Evolutionary conservation across 1,284 basidiomycete species (phyloP).

Genomic region (Singerocomus inundabilis): DNA sequence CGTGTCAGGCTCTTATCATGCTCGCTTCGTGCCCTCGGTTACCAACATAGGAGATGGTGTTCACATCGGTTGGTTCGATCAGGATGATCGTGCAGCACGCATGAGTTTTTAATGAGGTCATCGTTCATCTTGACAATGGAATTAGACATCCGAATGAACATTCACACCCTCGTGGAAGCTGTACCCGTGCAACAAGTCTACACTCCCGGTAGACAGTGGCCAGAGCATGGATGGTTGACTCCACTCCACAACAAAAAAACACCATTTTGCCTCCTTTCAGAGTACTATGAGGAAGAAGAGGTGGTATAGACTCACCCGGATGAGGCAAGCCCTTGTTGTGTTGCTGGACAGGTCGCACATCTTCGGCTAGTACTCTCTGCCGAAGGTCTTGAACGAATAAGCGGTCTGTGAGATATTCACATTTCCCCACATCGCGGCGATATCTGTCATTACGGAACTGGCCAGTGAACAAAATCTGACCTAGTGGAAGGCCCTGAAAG

Average conservation of each 20-base stretch:
- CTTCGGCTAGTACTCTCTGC: background rate
- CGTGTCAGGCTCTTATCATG: no score
- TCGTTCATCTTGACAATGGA: no score
- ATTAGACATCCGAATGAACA: background rate
- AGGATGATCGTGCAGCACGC: no score
- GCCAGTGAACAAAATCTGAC: background rate
- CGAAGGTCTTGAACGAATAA: background rate
- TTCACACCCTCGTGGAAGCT: background rate
- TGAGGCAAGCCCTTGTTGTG: no score
- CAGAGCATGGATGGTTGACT: background rate
- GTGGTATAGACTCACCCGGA: background rate
- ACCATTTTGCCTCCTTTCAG: background rate
- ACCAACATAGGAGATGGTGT: no score
- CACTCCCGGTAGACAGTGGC: background rate
- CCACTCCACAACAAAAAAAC: background rate
- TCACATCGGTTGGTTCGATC: no score
- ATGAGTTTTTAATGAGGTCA: no score
- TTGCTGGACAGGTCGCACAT: background rate
- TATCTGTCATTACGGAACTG: slow-evolving; percentile 2
- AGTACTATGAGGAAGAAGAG: no score
- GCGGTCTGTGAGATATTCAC: background rate
- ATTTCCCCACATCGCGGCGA: background rate
- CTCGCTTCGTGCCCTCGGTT: no score
- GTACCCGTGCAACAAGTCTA: background rate
- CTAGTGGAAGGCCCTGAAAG: background rate